Conservation (phyloP, 2,329 filamentous ascomycete genomes). For the Penicillium concentricum region DNA sequence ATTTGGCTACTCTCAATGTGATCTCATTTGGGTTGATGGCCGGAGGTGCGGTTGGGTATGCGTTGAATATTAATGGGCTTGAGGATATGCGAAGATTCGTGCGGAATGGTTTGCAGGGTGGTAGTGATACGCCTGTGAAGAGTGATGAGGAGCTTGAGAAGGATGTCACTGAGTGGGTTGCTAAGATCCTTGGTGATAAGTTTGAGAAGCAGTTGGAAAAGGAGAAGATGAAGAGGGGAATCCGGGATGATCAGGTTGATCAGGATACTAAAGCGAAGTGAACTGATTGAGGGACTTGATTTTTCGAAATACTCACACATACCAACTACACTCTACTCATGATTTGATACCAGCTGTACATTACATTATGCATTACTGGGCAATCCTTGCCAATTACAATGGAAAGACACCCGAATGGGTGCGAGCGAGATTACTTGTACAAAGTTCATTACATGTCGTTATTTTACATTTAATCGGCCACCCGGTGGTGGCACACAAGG, state of each 20-base stretch:
- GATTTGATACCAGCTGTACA: slow-evolving; percentile 22
- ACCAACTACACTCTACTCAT: slow-evolving; percentile 24
- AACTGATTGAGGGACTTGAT: background rate
- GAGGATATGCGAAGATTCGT: slow-evolving; percentile 62
- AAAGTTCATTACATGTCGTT: background rate
- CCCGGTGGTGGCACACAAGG: background rate
- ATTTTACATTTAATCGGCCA: background rate
- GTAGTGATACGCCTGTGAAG: slow-evolving; percentile 53
- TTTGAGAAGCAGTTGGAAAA: slow-evolving; percentile 44
- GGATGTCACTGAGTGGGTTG: slow-evolving; percentile 56
- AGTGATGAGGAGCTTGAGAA: slow-evolving; percentile 50
- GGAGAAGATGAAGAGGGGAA: slow-evolving; percentile 28
- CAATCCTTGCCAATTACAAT: slow-evolving; percentile 10
- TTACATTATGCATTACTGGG: slow-evolving; percentile 11
- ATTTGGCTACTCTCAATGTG: slow-evolving; percentile 84
- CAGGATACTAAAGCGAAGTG: slow-evolving; percentile 6
- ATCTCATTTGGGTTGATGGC: slow-evolving; percentile 71
- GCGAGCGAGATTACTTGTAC: background rate
- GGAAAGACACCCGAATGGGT: background rate
- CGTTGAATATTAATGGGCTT: slow-evolving; percentile 70
- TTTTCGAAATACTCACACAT: background rate
- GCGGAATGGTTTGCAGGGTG: slow-evolving; percentile 60
- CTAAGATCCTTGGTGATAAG: slow-evolving; percentile 49
- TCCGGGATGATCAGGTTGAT: slow-evolving; percentile 10
- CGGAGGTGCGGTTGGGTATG: slow-evolving; percentile 71